Percentiles rank a stretch among this genome's conserved stretches.
These are phyloP conservation scores for Xylariaceae sp. DNA, from an alignment of 2,329 filamentous ascomycete species.

Conservation along the genomic window DNA sequence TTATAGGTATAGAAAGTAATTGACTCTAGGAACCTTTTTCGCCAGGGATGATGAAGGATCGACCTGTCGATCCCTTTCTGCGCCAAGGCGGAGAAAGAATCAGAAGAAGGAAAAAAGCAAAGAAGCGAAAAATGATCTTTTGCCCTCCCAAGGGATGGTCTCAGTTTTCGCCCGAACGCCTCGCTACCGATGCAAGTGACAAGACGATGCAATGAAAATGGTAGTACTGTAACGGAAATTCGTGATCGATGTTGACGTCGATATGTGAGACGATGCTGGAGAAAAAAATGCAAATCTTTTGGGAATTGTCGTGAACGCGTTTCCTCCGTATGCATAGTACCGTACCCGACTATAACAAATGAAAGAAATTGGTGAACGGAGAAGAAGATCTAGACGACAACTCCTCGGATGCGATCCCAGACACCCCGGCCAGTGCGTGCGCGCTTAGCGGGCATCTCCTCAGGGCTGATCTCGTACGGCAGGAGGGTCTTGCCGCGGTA, in stretches of 20 bases:
- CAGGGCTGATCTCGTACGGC: slow-evolving; percentile 53
- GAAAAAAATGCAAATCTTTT: not conserved
- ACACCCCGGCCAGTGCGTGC: slow-evolving; percentile 45
- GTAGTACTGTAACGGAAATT: not conserved
- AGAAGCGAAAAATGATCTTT: not conserved
- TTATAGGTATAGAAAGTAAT: not conserved
- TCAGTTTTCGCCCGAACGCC: not conserved
- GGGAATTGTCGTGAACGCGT: not conserved
- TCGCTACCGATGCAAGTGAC: not conserved
- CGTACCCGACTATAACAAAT: not conserved
- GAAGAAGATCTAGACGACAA: slow-evolving; percentile 19
- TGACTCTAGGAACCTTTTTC: not conserved
- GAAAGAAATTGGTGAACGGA: slow-evolving; percentile 4
- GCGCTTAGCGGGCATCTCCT: slow-evolving; percentile 52
- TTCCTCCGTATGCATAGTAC: not conserved
- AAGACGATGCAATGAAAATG: not conserved
- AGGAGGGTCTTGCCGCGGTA: slow-evolving; percentile 36
- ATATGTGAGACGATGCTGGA: no score
- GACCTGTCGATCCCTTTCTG: not conserved
- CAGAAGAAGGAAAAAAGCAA: not conserved
- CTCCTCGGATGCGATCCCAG: slow-evolving; percentile 52
- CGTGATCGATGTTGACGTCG: not conserved
- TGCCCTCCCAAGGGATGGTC: not conserved
- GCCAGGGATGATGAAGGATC: no score
- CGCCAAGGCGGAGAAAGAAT: not conserved